Percentiles rank a stretch among this genome's conserved stretches.
Conservation (phyloP, 306 rosid species). For the Glycine tomentella region DNA sequence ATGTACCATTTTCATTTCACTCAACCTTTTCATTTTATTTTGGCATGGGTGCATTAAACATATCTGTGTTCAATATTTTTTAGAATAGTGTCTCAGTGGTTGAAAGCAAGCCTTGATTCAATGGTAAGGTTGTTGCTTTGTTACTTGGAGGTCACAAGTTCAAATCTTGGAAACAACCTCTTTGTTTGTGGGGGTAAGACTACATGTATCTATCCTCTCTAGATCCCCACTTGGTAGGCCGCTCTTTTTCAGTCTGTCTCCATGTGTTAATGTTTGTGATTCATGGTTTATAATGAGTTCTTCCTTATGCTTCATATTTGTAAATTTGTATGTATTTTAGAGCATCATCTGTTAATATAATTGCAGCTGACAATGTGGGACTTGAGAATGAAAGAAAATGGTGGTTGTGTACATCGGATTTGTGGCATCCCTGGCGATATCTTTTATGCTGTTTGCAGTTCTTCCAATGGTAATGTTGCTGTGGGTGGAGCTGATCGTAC, state of each 20-base stretch:
- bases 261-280: neutral
- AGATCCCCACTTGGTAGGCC: neutral
- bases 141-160: neutral
- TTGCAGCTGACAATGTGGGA: constrained; percentile 86
- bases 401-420: constrained; percentile 84
- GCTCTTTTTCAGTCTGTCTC: neutral
- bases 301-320: constrained; percentile 16
- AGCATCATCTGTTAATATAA: constrained; percentile 40
- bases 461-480: constrained; percentile 79
- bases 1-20: neutral
- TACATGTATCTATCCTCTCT: neutral
- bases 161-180: neutral
- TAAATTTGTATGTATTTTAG: constrained; percentile 3
- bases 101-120: neutral
- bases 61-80: neutral
- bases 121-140: neutral
- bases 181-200: neutral
- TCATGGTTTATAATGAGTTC: constrained; percentile 33
- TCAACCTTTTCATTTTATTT: constrained; percentile 20
- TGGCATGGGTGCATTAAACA: neutral
- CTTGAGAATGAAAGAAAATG: constrained; percentile 88
- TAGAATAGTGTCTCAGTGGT: neutral
- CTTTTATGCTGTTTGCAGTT: constrained; percentile 76
- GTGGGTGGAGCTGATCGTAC: constrained; percentile 92
- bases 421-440: constrained; percentile 78